Evolutionary conservation across 345 rosid genomes (phyloP).

Genomic region (Rhodamnia argentea): DNA sequence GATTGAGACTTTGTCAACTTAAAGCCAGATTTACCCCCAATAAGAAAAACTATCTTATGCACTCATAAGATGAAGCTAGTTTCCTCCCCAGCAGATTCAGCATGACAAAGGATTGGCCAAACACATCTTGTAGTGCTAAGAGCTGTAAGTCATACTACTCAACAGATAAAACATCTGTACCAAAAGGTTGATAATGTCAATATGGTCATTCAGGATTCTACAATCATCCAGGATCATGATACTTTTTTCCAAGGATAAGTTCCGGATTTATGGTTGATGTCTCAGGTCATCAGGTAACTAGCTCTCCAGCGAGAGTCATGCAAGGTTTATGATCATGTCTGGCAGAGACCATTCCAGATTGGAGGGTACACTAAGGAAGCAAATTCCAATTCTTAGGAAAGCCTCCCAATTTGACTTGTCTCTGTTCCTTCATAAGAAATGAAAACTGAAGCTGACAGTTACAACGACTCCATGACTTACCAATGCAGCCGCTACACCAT

Average conservation of each 20-base stretch:
- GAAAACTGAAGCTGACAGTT: background rate
- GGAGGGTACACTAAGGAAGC: background rate
- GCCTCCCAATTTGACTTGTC: background rate
- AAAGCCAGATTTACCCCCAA: background rate
- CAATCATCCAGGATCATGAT: background rate
- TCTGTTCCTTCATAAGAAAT: background rate
- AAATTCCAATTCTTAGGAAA: background rate
- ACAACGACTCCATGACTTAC: constrained; percentile 28
- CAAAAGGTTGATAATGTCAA: background rate
- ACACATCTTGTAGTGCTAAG: background rate
- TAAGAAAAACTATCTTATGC: background rate
- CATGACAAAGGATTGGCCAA: background rate
- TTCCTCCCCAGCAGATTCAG: background rate
- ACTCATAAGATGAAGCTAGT: background rate
- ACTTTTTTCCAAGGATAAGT: background rate
- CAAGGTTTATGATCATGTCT: background rate
- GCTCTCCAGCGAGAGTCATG: background rate
- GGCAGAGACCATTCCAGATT: background rate
- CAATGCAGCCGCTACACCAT: constrained; percentile 91
- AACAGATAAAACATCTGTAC: background rate
- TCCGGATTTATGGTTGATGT: background rate
- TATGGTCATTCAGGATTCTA: background rate
- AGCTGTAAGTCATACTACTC: background rate
- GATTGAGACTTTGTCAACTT: background rate
- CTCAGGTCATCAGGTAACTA: background rate